These are phyloP conservation scores for Fusarium sp. DNA, from an alignment of 2,329 filamentous ascomycete genomes.

Conservation along the genomic window DNA sequence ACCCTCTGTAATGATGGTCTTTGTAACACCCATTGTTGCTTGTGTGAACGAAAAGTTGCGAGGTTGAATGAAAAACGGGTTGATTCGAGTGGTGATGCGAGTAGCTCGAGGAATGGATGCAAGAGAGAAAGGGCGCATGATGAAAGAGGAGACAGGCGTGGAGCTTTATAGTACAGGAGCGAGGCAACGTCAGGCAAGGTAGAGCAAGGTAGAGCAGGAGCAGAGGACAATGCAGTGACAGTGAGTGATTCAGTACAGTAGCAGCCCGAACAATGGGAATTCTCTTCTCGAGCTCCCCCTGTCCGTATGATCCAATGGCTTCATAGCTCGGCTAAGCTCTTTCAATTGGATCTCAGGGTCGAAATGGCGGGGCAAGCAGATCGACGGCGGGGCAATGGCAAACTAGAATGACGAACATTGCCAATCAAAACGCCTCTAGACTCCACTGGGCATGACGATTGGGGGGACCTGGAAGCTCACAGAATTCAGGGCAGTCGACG, in stretches of 20 bases:
- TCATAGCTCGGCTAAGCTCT: constrained; percentile 37
- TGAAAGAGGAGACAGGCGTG: constrained; percentile 26
- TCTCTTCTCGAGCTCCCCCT: constrained; percentile 37
- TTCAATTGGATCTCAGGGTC: constrained; percentile 36
- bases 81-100: constrained; percentile 33
- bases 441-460: constrained; percentile 45
- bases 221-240: constrained; percentile 22
- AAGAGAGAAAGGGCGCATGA: constrained; percentile 39
- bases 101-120: constrained; percentile 34
- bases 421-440: constrained; percentile 37
- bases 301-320: constrained; percentile 33
- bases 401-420: constrained; percentile 38
- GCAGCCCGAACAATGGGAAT: constrained; percentile 25
- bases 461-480: constrained; percentile 35
- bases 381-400: constrained; percentile 45
- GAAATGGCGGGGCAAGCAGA: constrained; percentile 46
- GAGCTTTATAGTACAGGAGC: constrained; percentile 36
- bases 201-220: not conserved
- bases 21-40: constrained; percentile 76
- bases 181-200: not conserved
- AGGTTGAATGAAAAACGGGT: constrained; percentile 32
- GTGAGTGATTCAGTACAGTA: constrained; percentile 13
- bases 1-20: constrained; percentile 72
- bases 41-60: constrained; percentile 38
- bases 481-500: constrained; percentile 23